Conservation (phyloP, 805 yeast species). For the Candida hispaniensis region DNA sequence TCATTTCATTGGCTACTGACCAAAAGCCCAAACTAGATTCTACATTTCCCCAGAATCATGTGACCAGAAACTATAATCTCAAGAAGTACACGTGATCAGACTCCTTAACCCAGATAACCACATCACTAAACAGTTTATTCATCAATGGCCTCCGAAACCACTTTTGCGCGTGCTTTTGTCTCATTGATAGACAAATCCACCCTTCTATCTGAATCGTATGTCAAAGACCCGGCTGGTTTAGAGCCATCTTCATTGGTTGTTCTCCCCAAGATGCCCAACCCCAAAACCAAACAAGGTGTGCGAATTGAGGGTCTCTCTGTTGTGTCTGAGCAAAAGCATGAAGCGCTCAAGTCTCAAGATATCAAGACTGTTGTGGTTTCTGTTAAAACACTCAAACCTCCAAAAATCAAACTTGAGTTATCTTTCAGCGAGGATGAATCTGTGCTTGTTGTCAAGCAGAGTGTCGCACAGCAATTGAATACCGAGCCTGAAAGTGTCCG, state of each 20-base stretch:
- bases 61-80: too few relatives aligned
- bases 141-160: conserved; percentile 14
- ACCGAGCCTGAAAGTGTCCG: conserved; percentile 8
- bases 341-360: conserved; percentile 1
- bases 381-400: conserved; percentile 12
- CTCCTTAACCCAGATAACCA: too few relatives aligned
- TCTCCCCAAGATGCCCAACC: conserved; percentile 15
- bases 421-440: conserved; percentile 9
- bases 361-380: conserved; percentile 14
- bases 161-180: conserved; percentile 12
- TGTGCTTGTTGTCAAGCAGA: conserved; percentile 11
- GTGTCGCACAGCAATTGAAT: conserved; percentile 6
- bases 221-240: conserved; percentile 14
- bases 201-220: conserved; percentile 10
- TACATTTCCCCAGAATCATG: too few relatives aligned
- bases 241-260: conserved; percentile 12
- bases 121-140: too few relatives aligned
- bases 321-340: conserved; percentile 7
- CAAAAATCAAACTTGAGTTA: conserved; percentile 5
- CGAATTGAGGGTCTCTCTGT: conserved; percentile 7
- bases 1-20: too few relatives aligned
- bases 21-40: too few relatives aligned
- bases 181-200: conserved; percentile 9
- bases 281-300: conserved; percentile 10
- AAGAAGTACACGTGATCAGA: too few relatives aligned